Conservation (phyloP, 1,284 basidiomycete species). For the Fomitopsis pinicola region DNA sequence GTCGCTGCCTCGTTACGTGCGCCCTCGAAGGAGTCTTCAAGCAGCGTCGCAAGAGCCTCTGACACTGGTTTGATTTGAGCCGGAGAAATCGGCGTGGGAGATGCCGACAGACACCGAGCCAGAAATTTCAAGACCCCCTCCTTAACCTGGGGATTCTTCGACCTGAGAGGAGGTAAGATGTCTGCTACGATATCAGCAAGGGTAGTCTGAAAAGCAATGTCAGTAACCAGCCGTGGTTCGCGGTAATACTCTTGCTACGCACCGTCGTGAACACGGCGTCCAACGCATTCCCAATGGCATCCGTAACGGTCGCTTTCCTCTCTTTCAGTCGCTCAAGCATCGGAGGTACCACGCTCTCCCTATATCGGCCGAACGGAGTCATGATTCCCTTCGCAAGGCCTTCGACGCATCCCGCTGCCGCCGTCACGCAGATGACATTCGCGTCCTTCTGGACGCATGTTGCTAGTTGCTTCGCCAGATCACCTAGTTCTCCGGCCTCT, state of each 20-base stretch:
- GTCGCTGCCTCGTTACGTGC: slow-evolving; percentile 88
- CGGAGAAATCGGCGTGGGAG: slow-evolving; percentile 63
- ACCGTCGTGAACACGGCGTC: slow-evolving; percentile 90
- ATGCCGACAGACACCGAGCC: slow-evolving; percentile 73
- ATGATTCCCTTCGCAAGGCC: slow-evolving; percentile 83
- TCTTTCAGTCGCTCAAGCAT: slow-evolving; percentile 95
- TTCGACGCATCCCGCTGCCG: slow-evolving; percentile 84
- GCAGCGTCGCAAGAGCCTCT: slow-evolving; percentile 71
- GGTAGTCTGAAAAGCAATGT: slow-evolving; percentile 53
- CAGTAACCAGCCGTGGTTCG: slow-evolving; percentile 1
- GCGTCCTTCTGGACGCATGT: slow-evolving; percentile 85
- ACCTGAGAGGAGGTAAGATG: slow-evolving; percentile 71
- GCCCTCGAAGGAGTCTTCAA: slow-evolving; percentile 89
- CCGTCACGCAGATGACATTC: slow-evolving; percentile 94
- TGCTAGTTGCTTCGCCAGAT: slow-evolving; percentile 75
- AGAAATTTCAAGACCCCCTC: slow-evolving; percentile 92
- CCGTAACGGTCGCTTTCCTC: slow-evolving; percentile 86
- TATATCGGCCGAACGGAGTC: slow-evolving; percentile 70
- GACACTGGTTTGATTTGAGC: slow-evolving; percentile 83
- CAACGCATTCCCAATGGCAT: slow-evolving; percentile 83
- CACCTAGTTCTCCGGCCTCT: slow-evolving; percentile 71
- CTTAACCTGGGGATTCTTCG: slow-evolving; percentile 97
- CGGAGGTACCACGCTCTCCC: slow-evolving; percentile 71
- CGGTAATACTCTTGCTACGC: slow-evolving; percentile 24
- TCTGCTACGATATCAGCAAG: slow-evolving; percentile 86